Conservation (phyloP, 768 basidiomycete genomes). For the Termitomyces sp. region DNA sequence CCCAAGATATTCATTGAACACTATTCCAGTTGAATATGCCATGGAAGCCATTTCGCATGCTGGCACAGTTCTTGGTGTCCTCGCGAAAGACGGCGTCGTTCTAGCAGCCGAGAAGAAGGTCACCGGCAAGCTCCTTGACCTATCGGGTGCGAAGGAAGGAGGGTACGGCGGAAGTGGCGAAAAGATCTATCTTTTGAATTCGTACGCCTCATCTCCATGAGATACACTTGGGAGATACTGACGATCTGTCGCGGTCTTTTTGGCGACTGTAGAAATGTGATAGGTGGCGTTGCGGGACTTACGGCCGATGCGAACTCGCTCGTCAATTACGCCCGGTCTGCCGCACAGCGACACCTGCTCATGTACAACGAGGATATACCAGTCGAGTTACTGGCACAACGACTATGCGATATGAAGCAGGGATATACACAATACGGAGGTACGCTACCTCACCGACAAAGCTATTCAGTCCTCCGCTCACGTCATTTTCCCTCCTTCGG, state of each 20-base stretch:
- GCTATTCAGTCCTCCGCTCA: background rate
- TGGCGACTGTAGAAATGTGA: slow-evolving; percentile 67
- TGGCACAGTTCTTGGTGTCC: slow-evolving; percentile 87
- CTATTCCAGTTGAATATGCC: slow-evolving; percentile 86
- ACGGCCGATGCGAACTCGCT: slow-evolving; percentile 98
- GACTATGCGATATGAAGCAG: slow-evolving; percentile 96
- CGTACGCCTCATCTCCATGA: slow-evolving; percentile 40
- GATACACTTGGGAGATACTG: background rate
- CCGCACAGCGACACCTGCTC: slow-evolving; percentile 85
- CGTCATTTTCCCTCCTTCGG: background rate
- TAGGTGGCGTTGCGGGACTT: slow-evolving; percentile 91
- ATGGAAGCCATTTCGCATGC: slow-evolving; percentile 99
- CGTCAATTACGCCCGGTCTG: slow-evolving; percentile 88
- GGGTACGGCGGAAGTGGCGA: slow-evolving; percentile 95
- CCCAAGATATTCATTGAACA: slow-evolving; percentile 19
- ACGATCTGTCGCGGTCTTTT: background rate
- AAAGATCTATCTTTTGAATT: slow-evolving; percentile 95
- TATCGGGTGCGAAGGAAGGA: slow-evolving; percentile 78
- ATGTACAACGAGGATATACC: slow-evolving; percentile 97
- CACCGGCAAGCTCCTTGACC: slow-evolving; percentile 93
- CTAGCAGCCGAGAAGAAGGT: slow-evolving; percentile 97
- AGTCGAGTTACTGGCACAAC: slow-evolving; percentile 91
- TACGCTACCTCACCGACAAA: slow-evolving; percentile 23
- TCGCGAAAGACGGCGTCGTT: slow-evolving; percentile 88
- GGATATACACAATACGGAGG: slow-evolving; percentile 98